Conservation (phyloP, 2,329 filamentous ascomycete genomes). For the Colletotrichum salicis region DNA sequence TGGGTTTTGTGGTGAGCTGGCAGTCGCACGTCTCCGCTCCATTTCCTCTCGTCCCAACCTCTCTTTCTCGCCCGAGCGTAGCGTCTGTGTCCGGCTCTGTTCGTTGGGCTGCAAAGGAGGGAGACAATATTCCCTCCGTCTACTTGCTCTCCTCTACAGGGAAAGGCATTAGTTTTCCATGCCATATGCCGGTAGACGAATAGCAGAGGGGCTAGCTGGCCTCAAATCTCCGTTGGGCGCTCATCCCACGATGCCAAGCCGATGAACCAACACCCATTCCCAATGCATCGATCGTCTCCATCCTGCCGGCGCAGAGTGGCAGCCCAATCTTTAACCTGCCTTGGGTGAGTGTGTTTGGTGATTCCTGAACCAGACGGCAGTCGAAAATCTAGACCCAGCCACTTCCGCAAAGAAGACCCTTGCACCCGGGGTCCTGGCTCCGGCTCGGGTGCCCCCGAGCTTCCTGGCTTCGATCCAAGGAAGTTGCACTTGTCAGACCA, state of each 20-base stretch:
- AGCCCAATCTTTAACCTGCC: constrained; percentile 8
- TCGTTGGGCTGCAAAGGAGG: constrained; percentile 14
- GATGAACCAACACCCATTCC: constrained; percentile 4
- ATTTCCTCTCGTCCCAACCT: constrained; percentile 29
- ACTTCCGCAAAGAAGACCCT: background rate
- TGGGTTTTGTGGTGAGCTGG: constrained; percentile 34
- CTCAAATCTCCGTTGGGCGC: constrained; percentile 18
- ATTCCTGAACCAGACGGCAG: background rate
- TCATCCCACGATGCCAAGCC: constrained; percentile 23
- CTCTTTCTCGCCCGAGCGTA: background rate
- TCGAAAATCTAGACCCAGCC: constrained; percentile 1
- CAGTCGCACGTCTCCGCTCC: background rate
- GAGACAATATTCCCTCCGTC: background rate
- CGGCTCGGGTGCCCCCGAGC: background rate
- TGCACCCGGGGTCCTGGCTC: background rate
- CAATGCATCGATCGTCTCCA: constrained; percentile 2
- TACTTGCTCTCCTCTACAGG: background rate
- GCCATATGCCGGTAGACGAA: no score
- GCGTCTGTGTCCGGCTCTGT: background rate
- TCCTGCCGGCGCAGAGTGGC: background rate
- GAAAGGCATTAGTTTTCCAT: background rate
- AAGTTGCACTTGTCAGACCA: background rate
- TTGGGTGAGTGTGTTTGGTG: background rate
- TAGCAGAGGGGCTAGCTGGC: background rate
- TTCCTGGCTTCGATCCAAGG: constrained; percentile 24